These are phyloP conservation scores for Zymoseptoria tritici DNA, from an alignment of 2,329 filamentous ascomycete species.

Conservation along the genomic window DNA sequence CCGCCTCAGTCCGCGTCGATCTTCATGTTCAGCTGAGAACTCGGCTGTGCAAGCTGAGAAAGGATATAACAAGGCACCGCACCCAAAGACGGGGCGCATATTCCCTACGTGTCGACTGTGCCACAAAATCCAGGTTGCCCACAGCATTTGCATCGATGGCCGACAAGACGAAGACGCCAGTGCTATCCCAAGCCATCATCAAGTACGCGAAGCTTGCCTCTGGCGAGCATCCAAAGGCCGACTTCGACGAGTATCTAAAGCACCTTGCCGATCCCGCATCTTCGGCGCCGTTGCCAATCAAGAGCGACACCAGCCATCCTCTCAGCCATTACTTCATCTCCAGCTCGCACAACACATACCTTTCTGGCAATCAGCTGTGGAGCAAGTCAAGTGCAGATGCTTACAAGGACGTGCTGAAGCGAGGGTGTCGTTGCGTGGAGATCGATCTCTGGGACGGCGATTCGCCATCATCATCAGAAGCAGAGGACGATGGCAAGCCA, in stretches of 20 bases:
- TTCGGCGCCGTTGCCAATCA: slow-evolving; percentile 14
- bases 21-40: background rate
- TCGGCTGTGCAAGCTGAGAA: background rate
- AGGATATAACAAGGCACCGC: background rate
- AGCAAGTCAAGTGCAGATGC: slow-evolving; percentile 69
- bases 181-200: slow-evolving; percentile 14
- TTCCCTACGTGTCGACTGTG: background rate
- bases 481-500: slow-evolving; percentile 18
- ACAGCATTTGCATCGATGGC: background rate
- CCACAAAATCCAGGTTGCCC: background rate
- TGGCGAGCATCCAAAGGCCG: slow-evolving; percentile 6
- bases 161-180: background rate
- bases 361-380: slow-evolving; percentile 76
- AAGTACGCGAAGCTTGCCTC: slow-evolving; percentile 21
- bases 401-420: slow-evolving; percentile 62
- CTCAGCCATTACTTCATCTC: slow-evolving; percentile 90
- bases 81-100: background rate
- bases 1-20: background rate
- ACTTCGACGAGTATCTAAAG: slow-evolving; percentile 38
- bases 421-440: slow-evolving; percentile 82
- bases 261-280: slow-evolving; percentile 28
- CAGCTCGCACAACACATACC: slow-evolving; percentile 90
- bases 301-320: slow-evolving; percentile 39
- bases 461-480: slow-evolving; percentile 33
- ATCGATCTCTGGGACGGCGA: slow-evolving; percentile 90